Evolutionary conservation across 2,329 filamentous ascomycete genomes (phyloP).

Genomic region (Curvularia spicifera): DNA sequence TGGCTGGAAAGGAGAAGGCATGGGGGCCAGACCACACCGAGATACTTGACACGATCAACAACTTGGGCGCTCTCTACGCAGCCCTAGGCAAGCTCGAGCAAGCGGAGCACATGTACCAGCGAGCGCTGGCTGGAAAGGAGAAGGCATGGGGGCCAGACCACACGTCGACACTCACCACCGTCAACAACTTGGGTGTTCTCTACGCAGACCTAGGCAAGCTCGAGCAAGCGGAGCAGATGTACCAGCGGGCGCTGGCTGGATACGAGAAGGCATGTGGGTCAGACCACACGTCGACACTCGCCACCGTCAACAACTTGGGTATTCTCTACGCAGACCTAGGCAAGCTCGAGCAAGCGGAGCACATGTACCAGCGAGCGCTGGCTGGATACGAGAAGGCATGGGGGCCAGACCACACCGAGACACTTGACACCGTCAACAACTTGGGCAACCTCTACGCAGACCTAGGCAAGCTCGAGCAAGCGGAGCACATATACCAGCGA

Average conservation of each 20-base stretch:
- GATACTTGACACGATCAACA: constrained; percentile 17
- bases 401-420: background rate
- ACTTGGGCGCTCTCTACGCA: background rate
- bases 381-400: background rate
- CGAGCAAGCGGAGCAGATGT: too few species aligned
- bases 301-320: constrained; percentile 10
- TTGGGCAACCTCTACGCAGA: background rate
- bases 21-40: constrained; percentile 17
- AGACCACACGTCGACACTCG: constrained; percentile 23
- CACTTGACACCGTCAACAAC: background rate
- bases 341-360: constrained; percentile 14
- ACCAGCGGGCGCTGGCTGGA: too few species aligned
- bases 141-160: too few species aligned
- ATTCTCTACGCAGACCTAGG: constrained; percentile 6
- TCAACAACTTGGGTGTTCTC: too few species aligned
- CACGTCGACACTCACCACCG: too few species aligned
- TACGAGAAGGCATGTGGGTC: background rate
- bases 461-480: background rate
- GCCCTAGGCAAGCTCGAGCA: constrained; percentile 4
- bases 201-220: too few species aligned
- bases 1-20: constrained; percentile 21
- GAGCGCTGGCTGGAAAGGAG: constrained; percentile 2
- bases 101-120: constrained; percentile 18
- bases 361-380: background rate
- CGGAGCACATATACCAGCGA: background rate